These are phyloP conservation scores for Syncephalastrum monosporum DNA, from an alignment of 371 early-diverging fungal genomes.

Conservation along the genomic window DNA sequence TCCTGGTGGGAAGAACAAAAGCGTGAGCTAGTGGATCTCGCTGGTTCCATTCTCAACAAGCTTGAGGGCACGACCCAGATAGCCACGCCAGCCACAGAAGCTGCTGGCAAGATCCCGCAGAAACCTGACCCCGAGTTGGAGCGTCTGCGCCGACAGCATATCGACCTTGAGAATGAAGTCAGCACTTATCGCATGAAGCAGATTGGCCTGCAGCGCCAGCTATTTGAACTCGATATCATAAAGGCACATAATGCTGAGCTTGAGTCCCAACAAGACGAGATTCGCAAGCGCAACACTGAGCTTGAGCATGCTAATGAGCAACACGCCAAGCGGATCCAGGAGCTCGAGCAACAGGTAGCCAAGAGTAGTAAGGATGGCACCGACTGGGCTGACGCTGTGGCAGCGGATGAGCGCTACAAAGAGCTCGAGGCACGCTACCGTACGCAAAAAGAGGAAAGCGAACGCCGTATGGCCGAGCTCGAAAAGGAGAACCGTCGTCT, in stretches of 20 bases:
- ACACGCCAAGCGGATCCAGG: constrained; percentile 5
- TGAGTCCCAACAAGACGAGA: constrained; percentile 7
- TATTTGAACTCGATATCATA: constrained; percentile 25
- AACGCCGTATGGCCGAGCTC: constrained; percentile 1
- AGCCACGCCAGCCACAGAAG: background rate
- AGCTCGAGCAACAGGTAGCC: constrained; percentile 17
- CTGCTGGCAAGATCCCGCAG: constrained; percentile 13
- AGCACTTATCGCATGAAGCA: constrained; percentile 15
- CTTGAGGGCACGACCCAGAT: constrained; percentile 13
- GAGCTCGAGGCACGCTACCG: constrained; percentile 14
- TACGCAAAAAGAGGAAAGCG: constrained; percentile 2
- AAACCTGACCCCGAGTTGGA: constrained; percentile 13
- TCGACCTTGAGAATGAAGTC: constrained; percentile 24
- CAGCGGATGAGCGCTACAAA: constrained; percentile 15
- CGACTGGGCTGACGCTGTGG: no score
- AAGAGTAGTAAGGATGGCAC: background rate
- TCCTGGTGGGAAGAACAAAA: constrained; percentile 44
- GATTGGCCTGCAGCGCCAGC: constrained; percentile 21
- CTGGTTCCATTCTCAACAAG: constrained; percentile 17
- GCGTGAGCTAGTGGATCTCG: constrained; percentile 33
- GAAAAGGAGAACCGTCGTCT: constrained; percentile 28
- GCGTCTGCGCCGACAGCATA: constrained; percentile 14
- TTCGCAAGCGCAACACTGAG: constrained; percentile 5
- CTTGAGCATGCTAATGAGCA: constrained; percentile 23
- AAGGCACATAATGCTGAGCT: constrained; percentile 18